Percentiles rank a stretch among this genome's conserved stretches.
Conservation (phyloP, 768 basidiomycete genomes). For the Suillus bovinus region DNA sequence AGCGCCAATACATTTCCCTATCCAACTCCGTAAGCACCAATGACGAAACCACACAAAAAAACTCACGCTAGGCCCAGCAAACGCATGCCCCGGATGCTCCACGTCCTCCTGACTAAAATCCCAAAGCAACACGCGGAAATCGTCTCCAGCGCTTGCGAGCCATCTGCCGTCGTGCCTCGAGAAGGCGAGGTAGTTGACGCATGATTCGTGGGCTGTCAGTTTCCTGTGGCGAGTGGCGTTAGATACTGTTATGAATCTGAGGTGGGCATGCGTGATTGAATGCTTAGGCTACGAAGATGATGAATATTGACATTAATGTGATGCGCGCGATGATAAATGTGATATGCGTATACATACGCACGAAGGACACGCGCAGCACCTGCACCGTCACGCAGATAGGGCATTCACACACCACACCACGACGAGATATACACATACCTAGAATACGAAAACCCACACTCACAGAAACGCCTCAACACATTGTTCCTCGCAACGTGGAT, state of each 20-base stretch:
- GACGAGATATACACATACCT: conserved; percentile 27
- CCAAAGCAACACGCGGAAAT: conserved; percentile 59
- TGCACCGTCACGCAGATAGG: neutral
- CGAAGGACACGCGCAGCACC: neutral
- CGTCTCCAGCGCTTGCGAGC: conserved; percentile 71
- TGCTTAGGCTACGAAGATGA: neutral
- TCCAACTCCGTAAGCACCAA: conserved; percentile 6
- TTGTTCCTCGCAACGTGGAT: conserved; percentile 23
- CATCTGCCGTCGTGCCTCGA: conserved; percentile 61
- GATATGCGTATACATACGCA: neutral
- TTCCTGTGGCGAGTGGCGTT: conserved; percentile 23
- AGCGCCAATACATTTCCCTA: conserved; percentile 74
- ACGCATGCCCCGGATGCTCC: conserved; percentile 39
- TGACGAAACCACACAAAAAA: neutral
- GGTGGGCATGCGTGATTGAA: neutral
- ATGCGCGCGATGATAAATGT: neutral
- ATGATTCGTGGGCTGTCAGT: conserved; percentile 53
- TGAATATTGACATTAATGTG: neutral
- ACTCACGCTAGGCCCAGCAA: conserved; percentile 46
- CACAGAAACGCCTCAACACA: conserved; percentile 21
- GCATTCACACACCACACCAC: neutral
- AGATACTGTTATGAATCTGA: neutral
- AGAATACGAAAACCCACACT: conserved; percentile 35
- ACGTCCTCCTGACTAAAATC: conserved; percentile 65
- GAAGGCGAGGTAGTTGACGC: conserved; percentile 64